Conservation (phyloP, 768 basidiomycete genomes). For the Leucocoprinus sp. region DNA sequence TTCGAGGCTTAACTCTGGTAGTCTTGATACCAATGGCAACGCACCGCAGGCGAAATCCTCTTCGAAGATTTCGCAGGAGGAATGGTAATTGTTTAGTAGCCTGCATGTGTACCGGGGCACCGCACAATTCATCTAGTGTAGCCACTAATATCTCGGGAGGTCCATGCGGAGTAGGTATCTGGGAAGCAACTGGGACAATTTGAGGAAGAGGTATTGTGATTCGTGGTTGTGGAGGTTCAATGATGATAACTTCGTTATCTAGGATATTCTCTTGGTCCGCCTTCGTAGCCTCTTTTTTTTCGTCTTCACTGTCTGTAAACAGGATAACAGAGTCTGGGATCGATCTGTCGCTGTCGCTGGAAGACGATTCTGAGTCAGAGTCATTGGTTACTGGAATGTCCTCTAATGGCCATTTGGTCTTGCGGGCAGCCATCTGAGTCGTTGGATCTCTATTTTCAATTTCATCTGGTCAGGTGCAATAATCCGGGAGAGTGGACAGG, state of each 20-base stretch:
- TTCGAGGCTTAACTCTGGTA: not conserved
- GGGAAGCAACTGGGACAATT: constrained; percentile 3
- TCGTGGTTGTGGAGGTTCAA: constrained; percentile 13
- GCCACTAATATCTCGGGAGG: constrained; percentile 1
- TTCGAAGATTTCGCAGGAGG: constrained; percentile 10
- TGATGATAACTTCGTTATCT: constrained; percentile 11
- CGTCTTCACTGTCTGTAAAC: constrained; percentile 2
- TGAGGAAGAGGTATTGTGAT: constrained; percentile 16
- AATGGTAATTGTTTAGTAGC: constrained; percentile 12
- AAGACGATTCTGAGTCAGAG: not conserved
- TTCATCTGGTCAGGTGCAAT: too few species aligned
- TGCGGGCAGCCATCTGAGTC: constrained; percentile 6
- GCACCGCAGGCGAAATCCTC: constrained; percentile 14
- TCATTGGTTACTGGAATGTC: not conserved
- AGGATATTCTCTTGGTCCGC: not conserved
- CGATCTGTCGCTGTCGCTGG: constrained; percentile 7
- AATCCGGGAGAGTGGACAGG: not conserved
- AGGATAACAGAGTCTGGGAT: not conserved
- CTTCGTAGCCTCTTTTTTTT: constrained; percentile 2
- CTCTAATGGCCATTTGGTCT: not conserved
- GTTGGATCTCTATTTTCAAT: not conserved
- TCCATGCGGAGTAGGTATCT: not conserved
- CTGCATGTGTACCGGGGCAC: constrained; percentile 8
- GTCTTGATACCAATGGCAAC: constrained; percentile 8
- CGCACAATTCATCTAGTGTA: constrained; percentile 8